These are phyloP conservation scores for Eutrema japonicum DNA, from an alignment of 345 rosid species.

Conservation along the genomic window DNA sequence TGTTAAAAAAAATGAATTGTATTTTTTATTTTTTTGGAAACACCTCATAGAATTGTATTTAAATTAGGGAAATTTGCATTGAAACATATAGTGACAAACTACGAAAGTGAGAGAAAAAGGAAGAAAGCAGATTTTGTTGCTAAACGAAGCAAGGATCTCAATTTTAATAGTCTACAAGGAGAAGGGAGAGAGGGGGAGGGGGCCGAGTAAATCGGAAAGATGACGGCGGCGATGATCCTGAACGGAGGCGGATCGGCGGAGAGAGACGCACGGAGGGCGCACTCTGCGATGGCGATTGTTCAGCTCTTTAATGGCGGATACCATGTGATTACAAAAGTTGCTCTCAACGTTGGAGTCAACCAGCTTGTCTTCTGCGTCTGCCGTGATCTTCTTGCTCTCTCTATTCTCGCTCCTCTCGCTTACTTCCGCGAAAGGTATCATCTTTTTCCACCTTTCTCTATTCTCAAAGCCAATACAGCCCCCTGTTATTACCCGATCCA, in stretches of 20 bases:
- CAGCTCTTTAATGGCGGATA: constrained; percentile 90
- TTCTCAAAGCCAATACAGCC: not conserved
- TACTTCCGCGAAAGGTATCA: constrained; percentile 80
- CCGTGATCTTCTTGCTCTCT: constrained; percentile 91
- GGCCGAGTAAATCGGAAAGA: constrained; percentile 31
- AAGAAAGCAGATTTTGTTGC: not conserved
- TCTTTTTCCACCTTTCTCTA: not conserved
- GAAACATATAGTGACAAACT: too few species aligned
- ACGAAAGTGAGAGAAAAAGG: not conserved
- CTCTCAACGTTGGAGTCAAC: constrained; percentile 92
- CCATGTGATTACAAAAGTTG: constrained; percentile 95
- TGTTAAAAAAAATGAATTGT: too few species aligned
- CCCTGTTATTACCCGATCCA: not conserved
- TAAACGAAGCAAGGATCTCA: not conserved
- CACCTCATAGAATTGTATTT: too few species aligned
- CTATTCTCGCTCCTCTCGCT: constrained; percentile 87
- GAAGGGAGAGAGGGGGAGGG: not conserved
- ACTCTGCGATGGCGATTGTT: constrained; percentile 81
- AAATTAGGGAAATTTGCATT: too few species aligned
- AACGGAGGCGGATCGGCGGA: constrained; percentile 48
- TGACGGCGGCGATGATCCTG: constrained; percentile 46
- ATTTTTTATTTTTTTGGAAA: too few species aligned
- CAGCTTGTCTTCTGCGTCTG: constrained; percentile 95
- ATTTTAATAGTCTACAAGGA: too few species aligned
- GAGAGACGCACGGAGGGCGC: constrained; percentile 66